These are phyloP conservation scores for Leucocoprinus sp. DNA, from an alignment of 768 basidiomycete genomes.

Conservation along the genomic window DNA sequence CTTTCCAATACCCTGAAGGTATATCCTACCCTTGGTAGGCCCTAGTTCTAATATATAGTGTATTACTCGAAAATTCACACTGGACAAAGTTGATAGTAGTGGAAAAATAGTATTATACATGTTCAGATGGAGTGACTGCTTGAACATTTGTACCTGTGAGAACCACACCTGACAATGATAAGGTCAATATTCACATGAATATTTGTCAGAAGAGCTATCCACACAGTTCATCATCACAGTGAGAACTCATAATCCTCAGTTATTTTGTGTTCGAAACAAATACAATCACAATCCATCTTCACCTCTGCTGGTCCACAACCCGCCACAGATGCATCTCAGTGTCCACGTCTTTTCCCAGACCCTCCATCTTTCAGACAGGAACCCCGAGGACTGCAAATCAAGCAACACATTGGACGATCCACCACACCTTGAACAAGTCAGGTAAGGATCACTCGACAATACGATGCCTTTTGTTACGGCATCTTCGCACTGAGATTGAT, in stretches of 20 bases:
- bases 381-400: conserved; percentile 17
- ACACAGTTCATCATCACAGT: too few species aligned
- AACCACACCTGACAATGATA: too few species aligned
- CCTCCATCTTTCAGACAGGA: conserved; percentile 38
- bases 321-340: conserved; percentile 62
- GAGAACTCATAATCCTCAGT: neutral
- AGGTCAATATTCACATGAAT: neutral
- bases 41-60: too few species aligned
- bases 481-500: conserved; percentile 37
- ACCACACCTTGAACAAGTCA: conserved; percentile 57
- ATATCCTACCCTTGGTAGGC: too few species aligned
- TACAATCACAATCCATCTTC: neutral
- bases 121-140: too few species aligned
- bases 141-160: too few species aligned
- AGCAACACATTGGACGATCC: conserved; percentile 42
- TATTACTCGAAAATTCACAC: too few species aligned
- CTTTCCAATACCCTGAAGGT: too few species aligned
- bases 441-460: conserved; percentile 26
- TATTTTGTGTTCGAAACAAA: neutral
- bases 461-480: conserved; percentile 57
- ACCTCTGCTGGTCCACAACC: conserved; percentile 36
- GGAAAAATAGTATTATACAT: too few species aligned
- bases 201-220: neutral
- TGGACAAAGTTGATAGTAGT: too few species aligned
- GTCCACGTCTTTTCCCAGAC: conserved; percentile 61